phyloP scores from a whole-genome alignment of 2,329 filamentous ascomycete species.

The Cladophialophora chaetospira region DNA sequence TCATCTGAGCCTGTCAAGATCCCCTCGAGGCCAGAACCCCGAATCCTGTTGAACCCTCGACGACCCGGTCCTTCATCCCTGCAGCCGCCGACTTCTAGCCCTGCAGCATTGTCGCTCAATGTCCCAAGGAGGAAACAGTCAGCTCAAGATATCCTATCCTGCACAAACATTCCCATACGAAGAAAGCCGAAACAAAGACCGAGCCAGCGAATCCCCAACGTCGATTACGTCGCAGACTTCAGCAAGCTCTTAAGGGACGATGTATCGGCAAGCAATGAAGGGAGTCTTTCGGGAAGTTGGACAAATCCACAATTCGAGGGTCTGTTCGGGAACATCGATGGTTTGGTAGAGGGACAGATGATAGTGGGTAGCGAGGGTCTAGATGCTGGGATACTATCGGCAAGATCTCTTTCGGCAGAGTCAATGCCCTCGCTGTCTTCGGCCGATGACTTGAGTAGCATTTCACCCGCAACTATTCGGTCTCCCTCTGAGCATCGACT shows the following conservation, averaged over 20 bases:
- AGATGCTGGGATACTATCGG: slow-evolving; percentile 47
- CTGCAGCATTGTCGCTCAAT: not conserved
- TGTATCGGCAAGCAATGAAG: slow-evolving; percentile 52
- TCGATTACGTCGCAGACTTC: slow-evolving; percentile 51
- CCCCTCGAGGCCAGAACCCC: slow-evolving; percentile 10
- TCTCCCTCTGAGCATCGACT: slow-evolving; percentile 45
- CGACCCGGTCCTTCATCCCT: slow-evolving; percentile 17
- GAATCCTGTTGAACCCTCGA: slow-evolving; percentile 1
- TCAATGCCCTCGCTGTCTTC: slow-evolving; percentile 58
- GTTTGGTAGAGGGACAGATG: slow-evolving; percentile 44
- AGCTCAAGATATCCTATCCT: slow-evolving; percentile 50
- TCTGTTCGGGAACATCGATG: slow-evolving; percentile 58
- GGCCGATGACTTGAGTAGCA: slow-evolving; percentile 50
- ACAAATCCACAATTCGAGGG: slow-evolving; percentile 55
- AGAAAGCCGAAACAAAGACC: slow-evolving; percentile 43
- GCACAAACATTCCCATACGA: slow-evolving; percentile 61
- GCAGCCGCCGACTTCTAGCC: slow-evolving; percentile 7
- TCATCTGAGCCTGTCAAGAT: slow-evolving; percentile 26
- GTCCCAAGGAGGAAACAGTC: slow-evolving; percentile 25
- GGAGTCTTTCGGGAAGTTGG: slow-evolving; percentile 41
- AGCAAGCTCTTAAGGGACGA: slow-evolving; percentile 61
- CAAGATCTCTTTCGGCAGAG: slow-evolving; percentile 59
- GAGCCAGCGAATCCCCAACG: slow-evolving; percentile 43
- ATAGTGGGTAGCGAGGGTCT: slow-evolving; percentile 45
- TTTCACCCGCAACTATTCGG: slow-evolving; percentile 44